Base-by-base conservation (phyloP, 169 alveolate species). In the Miamiensis avidus region DNA sequence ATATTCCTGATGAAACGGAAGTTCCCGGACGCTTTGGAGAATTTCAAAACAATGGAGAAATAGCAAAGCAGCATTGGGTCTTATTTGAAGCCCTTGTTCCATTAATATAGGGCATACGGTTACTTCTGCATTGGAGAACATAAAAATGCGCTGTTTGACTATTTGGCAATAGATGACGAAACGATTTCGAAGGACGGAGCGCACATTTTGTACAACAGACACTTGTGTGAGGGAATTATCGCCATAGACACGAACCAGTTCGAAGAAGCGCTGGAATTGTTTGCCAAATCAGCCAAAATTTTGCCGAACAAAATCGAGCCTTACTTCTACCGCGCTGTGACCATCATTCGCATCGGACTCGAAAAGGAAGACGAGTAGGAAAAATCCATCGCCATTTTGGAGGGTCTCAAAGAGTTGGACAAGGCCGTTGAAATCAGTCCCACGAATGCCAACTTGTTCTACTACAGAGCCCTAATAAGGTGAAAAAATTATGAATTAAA, bases 221-320 rank as follows among this genome's bases (percentile, higher is more conserved):
- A 65, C 65, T 82, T 86, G 34, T 86, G 90, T 65, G 90, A 86
- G 73, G 90, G 87, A 30, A 86, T 86, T 25, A 64, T 86, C n/a
- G 49, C 83, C 31, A 82, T 86, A 31, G 30, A 81, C 33, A 31
- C 90, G 11, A 82, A 83, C 0, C 32, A 73, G 74, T 86, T 27
- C 76, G 86, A 74, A 27, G 72, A 64, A 31, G 86, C 87, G 0
- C 30, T 86, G 28, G 82, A 79, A 6, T 76, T 81, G 26, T 86
- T 86, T 81, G 65, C 75, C 49, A 86, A 75, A 34, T 82, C 87
- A 1, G 75, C 34, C 29, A 81, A 81, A 76, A 86, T 86, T 49
- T 86, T 74, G 28, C 29, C 33, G 33, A 33, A 79, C 75, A 86
- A 86, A 65, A 86, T 86, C 78, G 90, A 86, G 49, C 90, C 90